Conservation (phyloP, 2,329 filamentous ascomycete species). For the Blastomyces parvus region DNA sequence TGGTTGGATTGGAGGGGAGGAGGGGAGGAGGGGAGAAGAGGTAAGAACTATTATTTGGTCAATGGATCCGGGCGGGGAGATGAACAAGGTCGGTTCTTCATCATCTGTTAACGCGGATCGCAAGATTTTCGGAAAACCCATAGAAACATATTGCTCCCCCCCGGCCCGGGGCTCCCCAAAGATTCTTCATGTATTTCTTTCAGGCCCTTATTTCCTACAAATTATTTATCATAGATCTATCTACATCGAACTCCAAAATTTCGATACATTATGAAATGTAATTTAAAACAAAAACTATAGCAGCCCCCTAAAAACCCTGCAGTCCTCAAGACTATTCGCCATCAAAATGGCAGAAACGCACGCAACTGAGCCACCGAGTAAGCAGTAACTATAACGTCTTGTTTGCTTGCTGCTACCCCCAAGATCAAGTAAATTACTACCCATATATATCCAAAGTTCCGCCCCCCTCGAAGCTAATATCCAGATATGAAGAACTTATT, state of each 20-base stretch:
- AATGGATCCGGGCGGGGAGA: too few species aligned
- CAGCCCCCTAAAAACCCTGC: too few species aligned
- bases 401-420: too few species aligned
- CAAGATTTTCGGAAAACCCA: background rate
- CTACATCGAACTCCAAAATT: background rate
- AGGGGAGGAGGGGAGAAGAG: background rate
- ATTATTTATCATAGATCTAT: background rate
- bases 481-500: too few species aligned
- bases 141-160: background rate
- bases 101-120: background rate
- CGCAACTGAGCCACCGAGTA: too few species aligned
- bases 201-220: background rate
- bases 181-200: background rate
- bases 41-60: background rate
- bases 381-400: too few species aligned
- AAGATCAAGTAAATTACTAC: background rate
- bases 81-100: background rate
- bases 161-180: too few species aligned
- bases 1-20: constrained; percentile 46
- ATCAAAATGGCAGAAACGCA: too few species aligned
- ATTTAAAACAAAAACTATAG: background rate
- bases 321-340: too few species aligned
- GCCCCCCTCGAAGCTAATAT: too few species aligned
- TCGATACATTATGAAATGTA: background rate
- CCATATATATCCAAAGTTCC: background rate